Percentiles rank a stretch among this genome's conserved stretches.
Conservation (phyloP, 768 basidiomycete genomes). For the Naematelia encephala region DNA sequence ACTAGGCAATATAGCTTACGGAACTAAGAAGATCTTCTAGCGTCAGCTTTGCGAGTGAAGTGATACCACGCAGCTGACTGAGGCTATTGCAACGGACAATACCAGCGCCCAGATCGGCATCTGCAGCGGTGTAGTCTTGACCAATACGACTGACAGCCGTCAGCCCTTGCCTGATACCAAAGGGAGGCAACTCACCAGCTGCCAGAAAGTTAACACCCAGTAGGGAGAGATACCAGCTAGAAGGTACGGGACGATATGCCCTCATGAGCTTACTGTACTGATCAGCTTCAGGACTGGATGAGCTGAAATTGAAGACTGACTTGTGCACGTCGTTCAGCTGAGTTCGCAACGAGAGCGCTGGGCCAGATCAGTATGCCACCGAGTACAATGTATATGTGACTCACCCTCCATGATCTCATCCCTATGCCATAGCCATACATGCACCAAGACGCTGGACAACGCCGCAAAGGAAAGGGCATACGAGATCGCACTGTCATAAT, state of each 20-base stretch:
- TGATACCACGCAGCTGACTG: slow-evolving; percentile 20
- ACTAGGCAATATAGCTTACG: slow-evolving; percentile 19
- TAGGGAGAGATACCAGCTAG: slow-evolving; percentile 45
- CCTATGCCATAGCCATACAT: slow-evolving; percentile 50
- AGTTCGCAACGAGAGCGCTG: slow-evolving; percentile 34
- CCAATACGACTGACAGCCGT: slow-evolving; percentile 33
- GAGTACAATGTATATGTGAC: slow-evolving; percentile 1
- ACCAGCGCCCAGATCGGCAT: slow-evolving; percentile 50
- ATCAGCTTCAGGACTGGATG: slow-evolving; percentile 6
- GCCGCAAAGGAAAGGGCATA: slow-evolving; percentile 50
- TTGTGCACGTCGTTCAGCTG: slow-evolving; percentile 47
- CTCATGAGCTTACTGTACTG: slow-evolving; percentile 44
- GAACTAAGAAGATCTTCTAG: slow-evolving; percentile 43
- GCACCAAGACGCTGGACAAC: slow-evolving; percentile 46
- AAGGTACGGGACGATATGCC: slow-evolving; percentile 42
- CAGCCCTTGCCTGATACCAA: background rate
- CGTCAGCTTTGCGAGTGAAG: slow-evolving; percentile 4
- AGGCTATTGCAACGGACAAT: slow-evolving; percentile 45
- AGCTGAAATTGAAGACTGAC: slow-evolving; percentile 22
- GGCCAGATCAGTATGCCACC: slow-evolving; percentile 9
- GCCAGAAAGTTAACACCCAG: slow-evolving; percentile 43
- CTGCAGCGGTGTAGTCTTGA: slow-evolving; percentile 47
- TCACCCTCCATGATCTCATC: slow-evolving; percentile 45
- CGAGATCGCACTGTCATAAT: slow-evolving; percentile 43
- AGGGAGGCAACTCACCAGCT: slow-evolving; percentile 28